Conservation (phyloP, 1,284 basidiomycete genomes). For the Boletus subluridellus region DNA sequence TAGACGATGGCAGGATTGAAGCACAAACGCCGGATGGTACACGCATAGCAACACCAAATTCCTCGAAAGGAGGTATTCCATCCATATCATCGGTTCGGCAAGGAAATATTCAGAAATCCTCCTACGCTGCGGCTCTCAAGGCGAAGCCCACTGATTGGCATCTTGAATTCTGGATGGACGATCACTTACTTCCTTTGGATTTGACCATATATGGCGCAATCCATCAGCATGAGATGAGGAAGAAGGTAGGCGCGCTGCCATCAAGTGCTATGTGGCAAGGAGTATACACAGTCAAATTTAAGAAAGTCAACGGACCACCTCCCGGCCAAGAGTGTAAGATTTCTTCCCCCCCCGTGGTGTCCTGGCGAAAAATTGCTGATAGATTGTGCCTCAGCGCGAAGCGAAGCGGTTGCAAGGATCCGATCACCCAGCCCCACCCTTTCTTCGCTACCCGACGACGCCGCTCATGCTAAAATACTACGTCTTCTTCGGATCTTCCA, state of each 20-base stretch:
- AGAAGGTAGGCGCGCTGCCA: conserved; percentile 57
- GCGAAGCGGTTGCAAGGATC: conserved; percentile 45
- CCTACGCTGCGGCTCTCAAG: conserved; percentile 93
- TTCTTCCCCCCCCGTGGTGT: not conserved
- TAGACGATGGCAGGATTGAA: conserved; percentile 87
- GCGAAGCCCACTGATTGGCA: conserved; percentile 94
- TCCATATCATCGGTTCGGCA: conserved; percentile 36
- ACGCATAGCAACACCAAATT: conserved; percentile 82
- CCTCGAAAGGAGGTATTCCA: conserved; percentile 40
- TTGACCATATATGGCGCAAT: conserved; percentile 96
- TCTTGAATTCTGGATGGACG: conserved; percentile 91
- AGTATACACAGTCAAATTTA: conserved; percentile 88
- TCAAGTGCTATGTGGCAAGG: conserved; percentile 83
- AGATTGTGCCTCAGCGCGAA: conserved; percentile 22
- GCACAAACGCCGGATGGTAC: conserved; percentile 97
- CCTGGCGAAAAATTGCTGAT: conserved; percentile 22
- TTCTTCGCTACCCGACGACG: conserved; percentile 79
- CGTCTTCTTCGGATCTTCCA: conserved; percentile 87
- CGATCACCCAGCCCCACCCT: conserved; percentile 61
- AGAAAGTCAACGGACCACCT: conserved; percentile 84
- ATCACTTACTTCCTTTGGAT: conserved; percentile 76
- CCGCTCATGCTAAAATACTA: conserved; percentile 87
- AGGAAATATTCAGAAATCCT: conserved; percentile 53
- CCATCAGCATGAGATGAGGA: conserved; percentile 80
- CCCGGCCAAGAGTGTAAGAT: conserved; percentile 57